Evolutionary conservation across 2,329 filamentous ascomycete genomes (phyloP).

Genomic region (Trichoderma simmonsii): DNA sequence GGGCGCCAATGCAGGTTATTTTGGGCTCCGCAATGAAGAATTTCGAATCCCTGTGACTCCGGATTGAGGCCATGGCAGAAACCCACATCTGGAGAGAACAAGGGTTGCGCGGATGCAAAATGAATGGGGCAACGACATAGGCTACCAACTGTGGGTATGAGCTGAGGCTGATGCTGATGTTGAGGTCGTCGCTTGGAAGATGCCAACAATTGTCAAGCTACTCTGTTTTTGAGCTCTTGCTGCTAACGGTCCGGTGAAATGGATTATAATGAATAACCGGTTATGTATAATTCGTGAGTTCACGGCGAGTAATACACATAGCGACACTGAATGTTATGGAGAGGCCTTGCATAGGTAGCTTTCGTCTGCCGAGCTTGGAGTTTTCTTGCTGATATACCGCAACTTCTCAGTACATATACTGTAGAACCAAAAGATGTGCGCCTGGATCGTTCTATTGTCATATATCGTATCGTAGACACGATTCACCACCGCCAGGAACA

Average conservation of each 20-base stretch:
- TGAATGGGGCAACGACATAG: neutral
- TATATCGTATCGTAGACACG: neutral
- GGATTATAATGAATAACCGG: neutral
- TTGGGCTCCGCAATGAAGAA: neutral
- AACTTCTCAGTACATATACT: neutral
- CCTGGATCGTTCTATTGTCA: neutral
- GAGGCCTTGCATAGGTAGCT: neutral
- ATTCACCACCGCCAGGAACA: constrained; percentile 7
- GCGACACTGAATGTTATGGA: neutral
- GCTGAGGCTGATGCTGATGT: neutral
- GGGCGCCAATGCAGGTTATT: constrained; percentile 16
- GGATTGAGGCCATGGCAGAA: neutral
- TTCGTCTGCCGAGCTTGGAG: neutral
- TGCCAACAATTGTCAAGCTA: neutral
- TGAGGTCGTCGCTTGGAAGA: neutral
- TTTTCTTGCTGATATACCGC: neutral
- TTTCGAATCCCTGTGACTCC: neutral
- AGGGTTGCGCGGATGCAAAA: neutral
- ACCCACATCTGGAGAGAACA: neutral
- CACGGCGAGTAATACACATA: neutral
- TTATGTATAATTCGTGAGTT: neutral
- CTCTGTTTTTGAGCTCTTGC: neutral
- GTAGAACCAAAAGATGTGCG: neutral
- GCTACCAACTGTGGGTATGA: neutral
- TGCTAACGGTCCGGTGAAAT: neutral